Base-by-base conservation (phyloP, 768 basidiomycete species). In the Mrakia gelida region DNA sequence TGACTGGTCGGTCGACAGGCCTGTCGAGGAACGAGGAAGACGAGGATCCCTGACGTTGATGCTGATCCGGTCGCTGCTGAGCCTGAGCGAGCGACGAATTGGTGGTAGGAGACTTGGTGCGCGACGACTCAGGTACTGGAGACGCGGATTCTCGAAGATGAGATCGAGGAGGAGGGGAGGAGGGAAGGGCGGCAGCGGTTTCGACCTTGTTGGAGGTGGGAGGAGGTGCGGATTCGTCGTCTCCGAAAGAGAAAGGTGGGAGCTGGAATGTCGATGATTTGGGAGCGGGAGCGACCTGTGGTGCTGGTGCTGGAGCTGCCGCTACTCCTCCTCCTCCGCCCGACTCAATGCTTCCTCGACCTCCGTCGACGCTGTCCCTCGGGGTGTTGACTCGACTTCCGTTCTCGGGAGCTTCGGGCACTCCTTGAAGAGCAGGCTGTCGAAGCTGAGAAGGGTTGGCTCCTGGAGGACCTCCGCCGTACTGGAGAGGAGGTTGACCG, bases 191-290 rank as follows among this genome's bases (percentile, higher is more conserved):
- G 11, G 49, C 62, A 59, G 30, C 38, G 30, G 71, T 16, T 38
- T 62, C 28, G 34, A 16, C 28, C 8, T 26, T 45, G 7, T 56
- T n/a, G 5, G 49, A 56, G 10, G 62, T 63, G n/a, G 73, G 28
- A 23, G 80, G 75, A n/a, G 80, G 80, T 21, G 80, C 61, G 59
- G 38, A 16, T 74, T n/a, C n/a, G 21, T 56, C 59, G 16, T 77
- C 73, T 59, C 77, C 81, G 76, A 84, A 84, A 7, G 82, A 76
- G 13, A 84, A 80, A 4, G 83, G 83, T 0, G 83, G 83, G 2
- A 84, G 80, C 28, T 82, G 81, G 72, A 82, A 84, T 34, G 75
- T 67, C 4, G 54, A 38, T 1, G 67, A 43, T 13, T 70, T 34
- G 23, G 52, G 43, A 26, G 61, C 45, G 2, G 75, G 61, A n/a